phyloP scores from a whole-genome alignment of 345 rosid genomes.

The Eucalyptus regnans region DNA sequence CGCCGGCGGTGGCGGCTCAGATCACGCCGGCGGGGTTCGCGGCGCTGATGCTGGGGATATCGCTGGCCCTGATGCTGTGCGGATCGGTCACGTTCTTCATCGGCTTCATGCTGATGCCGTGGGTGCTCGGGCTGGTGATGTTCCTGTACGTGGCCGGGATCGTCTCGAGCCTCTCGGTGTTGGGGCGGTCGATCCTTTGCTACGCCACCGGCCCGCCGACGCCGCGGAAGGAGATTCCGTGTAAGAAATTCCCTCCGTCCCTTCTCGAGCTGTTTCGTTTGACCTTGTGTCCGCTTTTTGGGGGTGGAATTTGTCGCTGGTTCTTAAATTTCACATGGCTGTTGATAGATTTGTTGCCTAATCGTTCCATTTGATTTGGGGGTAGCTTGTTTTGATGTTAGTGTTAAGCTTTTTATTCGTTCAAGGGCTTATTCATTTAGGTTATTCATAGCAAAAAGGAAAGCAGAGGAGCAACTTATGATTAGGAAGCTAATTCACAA shows the following conservation, averaged over 20 bases:
- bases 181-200: conserved; percentile 52
- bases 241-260: not conserved
- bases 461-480: not conserved
- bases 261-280: not conserved
- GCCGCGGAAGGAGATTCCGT: conserved; percentile 8
- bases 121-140: conserved; percentile 74
- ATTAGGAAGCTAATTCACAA: not conserved
- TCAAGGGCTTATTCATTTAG: not conserved
- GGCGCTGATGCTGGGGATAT: conserved; percentile 65
- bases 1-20: conserved; percentile 7
- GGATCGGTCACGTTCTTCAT: conserved; percentile 94
- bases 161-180: conserved; percentile 61
- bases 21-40: conserved; percentile 83
- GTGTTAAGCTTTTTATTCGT: not conserved
- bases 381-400: not conserved
- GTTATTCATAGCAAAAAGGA: not conserved
- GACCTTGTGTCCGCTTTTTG: not conserved
- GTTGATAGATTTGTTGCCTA: not conserved
- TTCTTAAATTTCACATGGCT: not conserved
- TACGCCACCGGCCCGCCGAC: conserved; percentile 43
- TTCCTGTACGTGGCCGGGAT: conserved; percentile 73
- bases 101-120: conserved; percentile 90
- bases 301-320: not conserved
- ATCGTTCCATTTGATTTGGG: not conserved
- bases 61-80: conserved; percentile 73